These are phyloP conservation scores for Cucurbita ficifolia DNA, from an alignment of 306 rosid genomes.

Conservation along the genomic window DNA sequence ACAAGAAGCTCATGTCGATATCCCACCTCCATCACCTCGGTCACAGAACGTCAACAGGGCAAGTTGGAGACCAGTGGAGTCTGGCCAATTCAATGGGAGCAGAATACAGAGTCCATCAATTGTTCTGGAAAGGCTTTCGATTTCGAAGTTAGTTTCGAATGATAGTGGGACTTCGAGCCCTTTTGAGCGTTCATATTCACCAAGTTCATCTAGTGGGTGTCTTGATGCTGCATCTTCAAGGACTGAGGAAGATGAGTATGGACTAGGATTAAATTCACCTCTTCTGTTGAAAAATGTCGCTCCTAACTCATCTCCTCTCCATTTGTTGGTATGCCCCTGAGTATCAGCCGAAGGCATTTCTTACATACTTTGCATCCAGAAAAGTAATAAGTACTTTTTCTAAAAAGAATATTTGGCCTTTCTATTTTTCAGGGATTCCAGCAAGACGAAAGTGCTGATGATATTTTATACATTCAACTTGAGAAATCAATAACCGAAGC, in stretches of 20 bases:
- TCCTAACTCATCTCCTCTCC: conserved; percentile 35
- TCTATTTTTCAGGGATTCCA: conserved; percentile 6
- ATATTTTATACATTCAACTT: conserved; percentile 44
- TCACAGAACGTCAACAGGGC: conserved; percentile 19
- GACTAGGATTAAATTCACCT: conserved; percentile 10
- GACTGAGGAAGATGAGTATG: conserved; percentile 22
- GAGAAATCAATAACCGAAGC: conserved; percentile 53
- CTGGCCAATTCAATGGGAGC: conserved; percentile 14
- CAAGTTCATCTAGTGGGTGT: conserved; percentile 18
- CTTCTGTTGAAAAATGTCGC: neutral
- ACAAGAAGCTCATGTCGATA: conserved; percentile 18
- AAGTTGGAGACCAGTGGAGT: conserved; percentile 14
- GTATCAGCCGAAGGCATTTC: neutral
- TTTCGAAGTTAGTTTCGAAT: conserved; percentile 7
- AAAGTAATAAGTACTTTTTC: neutral
- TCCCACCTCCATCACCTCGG: conserved; percentile 18
- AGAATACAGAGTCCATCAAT: conserved; percentile 21
- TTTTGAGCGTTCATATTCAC: conserved; percentile 24
- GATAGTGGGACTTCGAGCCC: conserved; percentile 17
- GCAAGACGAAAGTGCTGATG: conserved; percentile 55
- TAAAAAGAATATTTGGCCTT: neutral
- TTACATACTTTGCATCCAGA: neutral
- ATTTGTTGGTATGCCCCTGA: conserved; percentile 38
- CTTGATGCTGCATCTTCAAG: conserved; percentile 16
- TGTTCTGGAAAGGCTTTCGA: conserved; percentile 11